Evolutionary conservation across 345 rosid genomes (phyloP).

Genomic region (Ceriops decandra): DNA sequence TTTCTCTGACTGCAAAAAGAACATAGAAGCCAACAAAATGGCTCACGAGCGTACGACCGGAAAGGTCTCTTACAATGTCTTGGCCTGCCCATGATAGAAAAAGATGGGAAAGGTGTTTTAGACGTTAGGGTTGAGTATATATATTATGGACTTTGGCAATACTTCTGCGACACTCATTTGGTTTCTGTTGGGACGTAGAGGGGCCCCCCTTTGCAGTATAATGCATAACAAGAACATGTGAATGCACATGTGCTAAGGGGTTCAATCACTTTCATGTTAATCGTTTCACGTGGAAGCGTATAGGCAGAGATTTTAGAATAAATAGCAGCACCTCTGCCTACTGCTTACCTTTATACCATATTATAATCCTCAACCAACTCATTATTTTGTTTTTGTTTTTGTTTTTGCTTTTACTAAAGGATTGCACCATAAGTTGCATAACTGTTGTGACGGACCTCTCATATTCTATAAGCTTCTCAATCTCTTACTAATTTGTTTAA

Average conservation of each 20-base stretch:
- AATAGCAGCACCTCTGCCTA: neutral
- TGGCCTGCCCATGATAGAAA: neutral
- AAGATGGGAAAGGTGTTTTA: too few species aligned
- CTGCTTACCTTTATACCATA: neutral
- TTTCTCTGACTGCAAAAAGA: neutral
- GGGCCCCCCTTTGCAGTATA: neutral
- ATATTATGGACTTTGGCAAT: too few species aligned
- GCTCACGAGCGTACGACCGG: neutral
- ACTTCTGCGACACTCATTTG: neutral
- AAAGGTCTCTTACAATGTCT: neutral
- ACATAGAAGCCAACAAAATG: neutral
- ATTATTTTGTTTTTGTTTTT: too few species aligned
- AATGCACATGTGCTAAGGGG: neutral
- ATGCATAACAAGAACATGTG: neutral
- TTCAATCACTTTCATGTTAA: neutral
- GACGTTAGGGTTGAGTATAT: too few species aligned
- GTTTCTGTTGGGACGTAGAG: neutral
- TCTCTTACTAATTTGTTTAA: too few species aligned
- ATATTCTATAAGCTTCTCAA: too few species aligned
- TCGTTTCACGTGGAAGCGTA: neutral
- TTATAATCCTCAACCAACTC: neutral
- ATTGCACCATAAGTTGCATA: too few species aligned
- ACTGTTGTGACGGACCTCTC: too few species aligned
- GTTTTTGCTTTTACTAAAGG: too few species aligned
- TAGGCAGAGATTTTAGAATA: neutral